Conservation (phyloP, 352 stramenopile species). For the Blastocystis sp. region DNA sequence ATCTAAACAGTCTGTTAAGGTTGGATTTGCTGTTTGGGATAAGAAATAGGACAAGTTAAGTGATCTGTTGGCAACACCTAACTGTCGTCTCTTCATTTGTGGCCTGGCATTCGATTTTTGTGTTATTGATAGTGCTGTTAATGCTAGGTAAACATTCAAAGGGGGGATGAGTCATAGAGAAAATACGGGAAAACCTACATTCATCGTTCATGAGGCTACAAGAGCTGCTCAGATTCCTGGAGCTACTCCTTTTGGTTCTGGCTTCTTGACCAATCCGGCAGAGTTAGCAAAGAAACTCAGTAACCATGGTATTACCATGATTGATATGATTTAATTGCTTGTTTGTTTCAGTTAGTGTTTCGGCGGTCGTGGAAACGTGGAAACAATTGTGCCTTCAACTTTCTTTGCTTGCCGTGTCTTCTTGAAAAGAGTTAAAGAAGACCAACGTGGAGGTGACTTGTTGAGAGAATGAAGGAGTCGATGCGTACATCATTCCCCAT, state of each 20-base stretch:
- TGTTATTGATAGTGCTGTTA: conserved; percentile 67
- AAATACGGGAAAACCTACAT: background rate
- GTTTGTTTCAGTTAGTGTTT: background rate
- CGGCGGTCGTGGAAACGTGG: conserved; percentile 11
- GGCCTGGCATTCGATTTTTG: conserved; percentile 69
- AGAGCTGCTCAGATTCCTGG: conserved; percentile 55
- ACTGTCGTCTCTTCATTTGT: conserved; percentile 61
- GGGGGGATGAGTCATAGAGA: conserved; percentile 5
- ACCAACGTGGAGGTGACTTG: background rate
- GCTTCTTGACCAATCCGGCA: conserved; percentile 8
- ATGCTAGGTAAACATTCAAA: background rate
- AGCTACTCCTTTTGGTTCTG: background rate
- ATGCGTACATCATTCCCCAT: background rate
- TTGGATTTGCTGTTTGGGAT: background rate
- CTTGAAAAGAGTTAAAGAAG: background rate
- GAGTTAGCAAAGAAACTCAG: conserved; percentile 26
- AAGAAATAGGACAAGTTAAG: background rate
- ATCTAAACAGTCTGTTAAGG: conserved; percentile 18
- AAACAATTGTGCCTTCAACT: background rate
- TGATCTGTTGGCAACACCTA: background rate
- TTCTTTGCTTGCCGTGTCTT: background rate
- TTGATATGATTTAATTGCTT: conserved; percentile 9
- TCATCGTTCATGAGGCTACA: conserved; percentile 46
- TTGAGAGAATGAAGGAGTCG: conserved; percentile 68
- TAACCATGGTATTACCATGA: conserved; percentile 8